Evolutionary conservation across 345 rosid species (phyloP), one percentile per base, ranked within the genome.

Genomic region (Euphorbia lathyris): DNA sequence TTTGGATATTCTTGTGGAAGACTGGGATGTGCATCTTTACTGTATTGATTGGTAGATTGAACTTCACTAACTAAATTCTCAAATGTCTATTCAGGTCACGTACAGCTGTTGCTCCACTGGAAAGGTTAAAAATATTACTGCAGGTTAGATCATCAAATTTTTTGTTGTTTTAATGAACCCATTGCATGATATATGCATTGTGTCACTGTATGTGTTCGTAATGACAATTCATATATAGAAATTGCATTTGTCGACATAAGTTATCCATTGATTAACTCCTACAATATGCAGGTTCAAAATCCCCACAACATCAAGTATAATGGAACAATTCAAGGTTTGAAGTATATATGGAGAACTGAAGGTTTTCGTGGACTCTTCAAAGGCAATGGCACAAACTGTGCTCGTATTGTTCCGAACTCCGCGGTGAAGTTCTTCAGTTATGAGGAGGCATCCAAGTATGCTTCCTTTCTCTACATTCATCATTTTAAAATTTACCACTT

Each of bases 361-460:
- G 94, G 98, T 66, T 80, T 90, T n/a, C 84, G 90, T 68, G 97
- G 97, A 63, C 14, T 92, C 80, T 88, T 90, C 65, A 90, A 88
- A 82, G 98, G 98, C 70, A 96, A 96, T 42, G 98, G 99, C 22
- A 82, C 99, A 36, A 96, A 96, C 72, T 96, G 99, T 78, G 98
- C 97, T 58, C 97, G 97, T 30, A 92, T 92, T 65, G 82, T 92
- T 59, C 98, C 96, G 26, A 92, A 90, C 75, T 92, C 96, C 1
- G 98, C 96, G 12, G 96, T 92, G 79, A 88, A 92, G 83, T 92
- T 92, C 77, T 92, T 90, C 70, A 92, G 98, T 81, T 90, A 92
- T 52, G 96, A 92, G 84, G 87, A 92, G 78, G 98, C 98, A 61
- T 92, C 98, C 14, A 86, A 82, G 98, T 90, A 84, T 5, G 89